Base-by-base conservation (phyloP, 345 rosid genomes). In the Brassica rapa region DNA sequence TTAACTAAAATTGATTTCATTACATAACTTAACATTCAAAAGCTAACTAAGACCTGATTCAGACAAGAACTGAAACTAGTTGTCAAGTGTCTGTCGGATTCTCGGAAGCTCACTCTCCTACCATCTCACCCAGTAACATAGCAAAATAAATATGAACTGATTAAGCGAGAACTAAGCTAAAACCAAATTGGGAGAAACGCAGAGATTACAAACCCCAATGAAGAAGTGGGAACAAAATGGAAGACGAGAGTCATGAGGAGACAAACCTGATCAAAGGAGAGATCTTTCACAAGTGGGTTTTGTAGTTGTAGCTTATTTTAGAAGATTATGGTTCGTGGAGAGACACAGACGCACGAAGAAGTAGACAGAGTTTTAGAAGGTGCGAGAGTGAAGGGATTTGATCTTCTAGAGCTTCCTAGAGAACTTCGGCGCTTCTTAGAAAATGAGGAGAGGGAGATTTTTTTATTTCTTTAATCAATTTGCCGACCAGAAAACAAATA, bases 341-440 rank as follows among this genome's bases (percentile, higher is more conserved):
- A 60, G 30, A n/a, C 0, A 43, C 15, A 25, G 30, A n/a, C 0
- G 43, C 15, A 25, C 4, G 24, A 63, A 66, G 46, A 66, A 27
- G 67, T 46, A 71, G 69, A 65, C 5, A 24, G 65, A 2, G 8
- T 53, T 64, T 64, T 16, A n/a, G 75, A 80, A 74, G 69, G 68
- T 70, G 76, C 72, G 68, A 75, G 80, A 79, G 15, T 2, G 30
- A 21, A 12, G 46, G 25, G 11, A 68, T 43, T 49, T 49, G 55
- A 21, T 8, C 77, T 89, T 89, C 91, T 86, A 85, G 89, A 89
- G 73, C 14, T 80, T 70, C 71, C 93, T 46, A 80, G 88, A 88
- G 37, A 25, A 37, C 16, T 60, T 57, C n/a, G 41, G 73, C 73
- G 64, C 3, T 72, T 78, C 57, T 66, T 66, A 69, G 23, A 64